Evolutionary conservation across 306 rosid genomes (phyloP), one percentile per base, ranked within the genome.

Genomic region (Dryas alaskensis): DNA sequence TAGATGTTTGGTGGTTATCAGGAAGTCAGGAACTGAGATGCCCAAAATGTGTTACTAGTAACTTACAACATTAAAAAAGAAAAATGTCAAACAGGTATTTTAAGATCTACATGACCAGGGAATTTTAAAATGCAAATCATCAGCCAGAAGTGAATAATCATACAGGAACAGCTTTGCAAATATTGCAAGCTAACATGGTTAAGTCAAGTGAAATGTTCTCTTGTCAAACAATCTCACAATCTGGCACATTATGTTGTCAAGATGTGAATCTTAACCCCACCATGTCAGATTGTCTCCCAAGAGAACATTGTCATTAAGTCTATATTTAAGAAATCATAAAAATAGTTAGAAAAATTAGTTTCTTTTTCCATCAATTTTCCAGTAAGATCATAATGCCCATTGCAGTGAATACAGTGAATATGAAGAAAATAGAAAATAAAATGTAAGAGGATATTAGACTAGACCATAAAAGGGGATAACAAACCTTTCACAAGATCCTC

Each of bases 401-500:
- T 63, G 27, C 3, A n/a, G 31, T 3, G 31, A 42, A 63, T 12
- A 40, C 62, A 2, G 17, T 13, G 14, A 59, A 40, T 62, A 14
- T 11, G 12, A 46, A 43, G 2, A 5, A 10, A n/a, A 75, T n/a
- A 49, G 25, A 60, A 31, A 14, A n/a, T 31, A 54, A 65, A 48
- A 45, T 73, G 6, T 8, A 59, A 59, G 2, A 8, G 72, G 45
- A 46, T 57, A 42, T 14, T 62, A 14, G 25, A 43, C 10, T 5
- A 27, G 60, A 68, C 16, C 1, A 52, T 17, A 70, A 57, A 68
- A n/a, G 61, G 72, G 73, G 44, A 72, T 46, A 55, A 25, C 37
- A 44, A 67, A 91, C 98, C 98, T 87, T 76, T 84, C 57, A 71
- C 73, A 71, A 88, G 84, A 53, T 86, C 75, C 76, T 86, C 92